Percentiles rank a stretch among this genome's conserved stretches.
phyloP scores from a whole-genome alignment of 805 yeast species.

The Lipomyces sp. region DNA sequence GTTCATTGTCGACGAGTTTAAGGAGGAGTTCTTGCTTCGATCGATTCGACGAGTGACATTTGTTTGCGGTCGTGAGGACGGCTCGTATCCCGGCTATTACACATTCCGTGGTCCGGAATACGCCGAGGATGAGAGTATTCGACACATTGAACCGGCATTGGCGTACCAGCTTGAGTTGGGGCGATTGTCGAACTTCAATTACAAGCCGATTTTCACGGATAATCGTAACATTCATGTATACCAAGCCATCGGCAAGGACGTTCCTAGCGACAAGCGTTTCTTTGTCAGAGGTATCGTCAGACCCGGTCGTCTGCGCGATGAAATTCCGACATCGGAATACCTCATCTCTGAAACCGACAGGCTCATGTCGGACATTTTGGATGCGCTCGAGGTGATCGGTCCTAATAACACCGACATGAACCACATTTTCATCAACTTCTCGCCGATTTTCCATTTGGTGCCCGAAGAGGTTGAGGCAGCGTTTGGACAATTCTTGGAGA shows the following conservation, averaged over 20 bases:
- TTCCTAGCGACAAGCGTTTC: slow-evolving; percentile 91
- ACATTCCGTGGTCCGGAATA: slow-evolving; percentile 91
- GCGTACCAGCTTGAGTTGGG: slow-evolving; percentile 97
- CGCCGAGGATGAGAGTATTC: slow-evolving; percentile 85
- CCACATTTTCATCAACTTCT: slow-evolving; percentile 95
- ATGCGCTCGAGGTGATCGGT: slow-evolving; percentile 91
- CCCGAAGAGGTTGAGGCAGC: slow-evolving; percentile 98
- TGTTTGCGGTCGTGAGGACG: slow-evolving; percentile 80
- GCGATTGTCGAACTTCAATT: slow-evolving; percentile 91
- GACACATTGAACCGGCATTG: slow-evolving; percentile 97
- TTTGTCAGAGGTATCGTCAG: slow-evolving; percentile 97
- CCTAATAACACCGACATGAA: slow-evolving; percentile 94
- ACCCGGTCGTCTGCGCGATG: slow-evolving; percentile 93
- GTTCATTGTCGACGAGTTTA: slow-evolving; percentile 68
- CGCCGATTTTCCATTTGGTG: slow-evolving; percentile 90
- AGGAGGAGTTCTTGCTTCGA: slow-evolving; percentile 69
- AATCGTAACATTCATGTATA: slow-evolving; percentile 97
- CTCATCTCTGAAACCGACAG: slow-evolving; percentile 95
- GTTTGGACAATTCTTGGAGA: slow-evolving; percentile 94
- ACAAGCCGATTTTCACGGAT: slow-evolving; percentile 92
- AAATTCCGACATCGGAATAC: slow-evolving; percentile 89
- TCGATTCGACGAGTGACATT: slow-evolving; percentile 92
- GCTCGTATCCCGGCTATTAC: slow-evolving; percentile 91
- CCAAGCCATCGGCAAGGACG: slow-evolving; percentile 93
- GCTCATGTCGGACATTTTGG: slow-evolving; percentile 93